Percentiles rank a stretch among this genome's conserved stretches.
These are phyloP conservation scores for Blumeria hordei DNA, from an alignment of 2,329 filamentous ascomycete species.

Conservation along the genomic window DNA sequence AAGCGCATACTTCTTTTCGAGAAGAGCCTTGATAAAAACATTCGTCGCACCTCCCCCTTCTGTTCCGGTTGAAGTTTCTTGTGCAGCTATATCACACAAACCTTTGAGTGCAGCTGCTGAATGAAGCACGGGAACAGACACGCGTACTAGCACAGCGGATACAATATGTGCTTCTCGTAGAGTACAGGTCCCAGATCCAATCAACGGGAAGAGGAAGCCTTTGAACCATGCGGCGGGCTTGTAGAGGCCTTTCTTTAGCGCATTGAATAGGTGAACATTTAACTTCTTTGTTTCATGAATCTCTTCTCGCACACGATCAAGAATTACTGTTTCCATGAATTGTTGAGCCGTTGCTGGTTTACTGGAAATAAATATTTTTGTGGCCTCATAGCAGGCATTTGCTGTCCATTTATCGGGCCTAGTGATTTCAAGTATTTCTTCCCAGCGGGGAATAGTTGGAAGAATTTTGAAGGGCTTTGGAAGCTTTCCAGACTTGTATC, in stretches of 20 bases:
- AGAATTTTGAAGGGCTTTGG: constrained; percentile 97
- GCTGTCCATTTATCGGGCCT: constrained; percentile 51
- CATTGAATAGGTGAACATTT: constrained; percentile 85
- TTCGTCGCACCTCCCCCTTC: constrained; percentile 84
- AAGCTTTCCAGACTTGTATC: constrained; percentile 88
- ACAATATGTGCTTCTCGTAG: constrained; percentile 82
- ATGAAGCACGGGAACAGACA: constrained; percentile 76
- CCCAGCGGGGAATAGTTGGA: constrained; percentile 78
- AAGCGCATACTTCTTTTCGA: constrained; percentile 93
- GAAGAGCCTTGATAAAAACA: constrained; percentile 74
- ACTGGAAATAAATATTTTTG: constrained; percentile 72
- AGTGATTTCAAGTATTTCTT: constrained; percentile 67
- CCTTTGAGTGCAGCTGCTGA: constrained; percentile 79
- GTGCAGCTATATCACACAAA: constrained; percentile 80
- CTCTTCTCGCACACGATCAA: constrained; percentile 79
- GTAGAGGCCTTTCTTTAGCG: constrained; percentile 77
- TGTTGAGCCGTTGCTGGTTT: constrained; percentile 59
- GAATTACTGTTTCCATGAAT: constrained; percentile 67
- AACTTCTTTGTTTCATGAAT: constrained; percentile 88
- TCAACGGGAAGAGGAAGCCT: constrained; percentile 76
- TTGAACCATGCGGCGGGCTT: constrained; percentile 95
- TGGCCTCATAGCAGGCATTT: constrained; percentile 70
- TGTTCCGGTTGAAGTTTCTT: constrained; percentile 59
- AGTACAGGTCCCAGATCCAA: constrained; percentile 68
- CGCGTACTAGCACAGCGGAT: constrained; percentile 58